A percentile compares a stretch with the other conserved stretches of the same genome.
phyloP scores from a whole-genome alignment of 768 basidiomycete genomes.

The Trametes cubensis region DNA sequence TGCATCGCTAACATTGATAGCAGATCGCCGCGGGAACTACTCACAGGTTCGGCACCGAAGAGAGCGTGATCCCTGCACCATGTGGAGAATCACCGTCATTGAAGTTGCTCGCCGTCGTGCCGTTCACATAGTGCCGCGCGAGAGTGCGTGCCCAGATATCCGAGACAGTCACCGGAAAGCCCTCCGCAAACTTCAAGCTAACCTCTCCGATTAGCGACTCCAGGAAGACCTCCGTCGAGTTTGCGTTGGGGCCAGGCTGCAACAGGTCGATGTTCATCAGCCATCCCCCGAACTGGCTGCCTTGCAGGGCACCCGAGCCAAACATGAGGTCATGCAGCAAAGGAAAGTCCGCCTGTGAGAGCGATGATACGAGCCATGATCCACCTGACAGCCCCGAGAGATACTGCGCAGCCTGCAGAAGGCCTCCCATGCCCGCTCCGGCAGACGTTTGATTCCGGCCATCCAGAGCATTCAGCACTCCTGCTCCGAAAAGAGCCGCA shows the following conservation, averaged over 20 bases:
- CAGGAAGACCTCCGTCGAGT: conserved; percentile 55
- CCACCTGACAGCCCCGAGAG: conserved; percentile 59
- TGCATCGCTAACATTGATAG: background rate
- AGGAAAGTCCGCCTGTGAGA: conserved; percentile 68
- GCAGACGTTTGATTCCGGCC: conserved; percentile 48
- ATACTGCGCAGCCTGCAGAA: conserved; percentile 57
- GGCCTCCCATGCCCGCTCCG: conserved; percentile 47
- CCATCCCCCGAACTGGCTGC: conserved; percentile 57
- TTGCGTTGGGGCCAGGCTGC: conserved; percentile 50
- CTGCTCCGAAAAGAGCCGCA: conserved; percentile 58
- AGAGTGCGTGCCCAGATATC: conserved; percentile 70
- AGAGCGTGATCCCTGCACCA: conserved; percentile 77
- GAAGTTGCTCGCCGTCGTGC: conserved; percentile 60
- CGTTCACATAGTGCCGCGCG: conserved; percentile 74
- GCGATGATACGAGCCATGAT: conserved; percentile 67
- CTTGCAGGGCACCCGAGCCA: conserved; percentile 44
- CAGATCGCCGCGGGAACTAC: conserved; percentile 1
- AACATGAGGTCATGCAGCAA: conserved; percentile 56
- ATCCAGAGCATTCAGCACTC: conserved; percentile 52
- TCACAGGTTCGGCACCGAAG: conserved; percentile 46
- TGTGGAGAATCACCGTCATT: conserved; percentile 61
- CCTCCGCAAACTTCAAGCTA: conserved; percentile 50
- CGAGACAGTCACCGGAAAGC: conserved; percentile 41
- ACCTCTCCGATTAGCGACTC: conserved; percentile 60
- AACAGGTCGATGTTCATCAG: conserved; percentile 47